Evolutionary conservation across 148 eudicot species (phyloP).

Genomic region (Oxyria digyna): DNA sequence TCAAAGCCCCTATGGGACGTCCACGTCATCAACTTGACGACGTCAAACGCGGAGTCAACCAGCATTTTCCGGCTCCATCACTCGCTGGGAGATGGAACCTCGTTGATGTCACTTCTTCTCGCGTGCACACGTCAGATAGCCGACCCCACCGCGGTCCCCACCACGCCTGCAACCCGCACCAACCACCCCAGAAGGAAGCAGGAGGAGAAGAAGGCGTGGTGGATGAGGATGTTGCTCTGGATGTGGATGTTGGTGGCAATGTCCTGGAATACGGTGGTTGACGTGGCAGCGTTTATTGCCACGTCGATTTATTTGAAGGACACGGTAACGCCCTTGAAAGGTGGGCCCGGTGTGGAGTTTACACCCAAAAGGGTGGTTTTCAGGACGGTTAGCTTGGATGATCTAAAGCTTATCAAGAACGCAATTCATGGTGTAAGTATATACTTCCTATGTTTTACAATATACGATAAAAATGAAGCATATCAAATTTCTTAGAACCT

Average conservation of each 20-base stretch:
- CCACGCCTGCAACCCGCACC: constrained; percentile 10
- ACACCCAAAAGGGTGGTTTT: constrained; percentile 14
- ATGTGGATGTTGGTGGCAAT: constrained; percentile 7
- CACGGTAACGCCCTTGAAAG: constrained; percentile 16
- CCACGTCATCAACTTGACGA: constrained; percentile 19
- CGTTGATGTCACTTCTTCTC: constrained; percentile 20
- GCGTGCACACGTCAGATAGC: constrained; percentile 20
- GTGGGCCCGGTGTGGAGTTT: constrained; percentile 13
- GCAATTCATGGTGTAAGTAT: constrained; percentile 18
- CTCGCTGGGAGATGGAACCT: constrained; percentile 23
- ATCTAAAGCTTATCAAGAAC: constrained; percentile 24
- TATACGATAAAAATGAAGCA: no score
- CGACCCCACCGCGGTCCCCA: constrained; percentile 12
- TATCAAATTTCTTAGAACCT: no score
- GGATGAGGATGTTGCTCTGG: constrained; percentile 4
- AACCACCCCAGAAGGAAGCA: constrained; percentile 4
- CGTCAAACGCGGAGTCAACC: constrained; percentile 11
- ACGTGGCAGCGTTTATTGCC: constrained; percentile 16
- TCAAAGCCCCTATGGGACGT: constrained; percentile 27
- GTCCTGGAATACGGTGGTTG: constrained; percentile 17
- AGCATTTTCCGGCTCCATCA: constrained; percentile 19
- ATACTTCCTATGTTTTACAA: no score
- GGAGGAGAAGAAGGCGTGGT: not conserved
- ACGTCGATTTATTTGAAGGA: constrained; percentile 19
- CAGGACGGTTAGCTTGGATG: constrained; percentile 19